Evolutionary conservation across 192 early-diverging fungal genomes (phyloP), one percentile per base, ranked within the genome.

Genomic region (Hyaloraphidium curvatum): DNA sequence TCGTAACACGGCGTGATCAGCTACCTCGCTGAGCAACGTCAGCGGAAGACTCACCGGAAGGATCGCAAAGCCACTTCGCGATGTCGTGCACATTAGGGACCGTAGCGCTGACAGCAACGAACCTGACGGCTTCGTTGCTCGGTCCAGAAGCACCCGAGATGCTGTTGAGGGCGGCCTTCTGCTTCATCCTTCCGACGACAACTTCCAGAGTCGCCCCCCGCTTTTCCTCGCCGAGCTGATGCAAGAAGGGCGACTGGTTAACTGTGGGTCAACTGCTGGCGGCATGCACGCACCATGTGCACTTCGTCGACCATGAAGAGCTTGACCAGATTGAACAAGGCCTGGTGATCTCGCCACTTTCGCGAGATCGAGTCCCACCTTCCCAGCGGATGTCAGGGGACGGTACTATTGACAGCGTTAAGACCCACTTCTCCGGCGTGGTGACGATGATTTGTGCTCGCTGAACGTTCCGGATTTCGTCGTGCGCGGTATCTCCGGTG

Each of bases 151-250:
- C 52, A 23, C 26, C 60, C 27, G 28, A 17, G 31, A 2, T 21
- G 52, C n/a, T 9, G 13, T 14, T 30, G 31, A 5, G 3, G 28
- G 2, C 33, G 26, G 33, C 55, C 30, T 28, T 14, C 14, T 29
- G 33, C 50, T 66, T 60, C 59, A 78, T 67, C 0, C 69, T 59
- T 19, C 65, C 62, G 17, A 83, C 67, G 26, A 82, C 70, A 9
- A 75, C 82, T 62, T 87, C 84, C n/a, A 87, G 62, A 2, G 69
- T 75, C 2, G 80, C 76, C 5, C 84, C 84, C 1, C 84, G 73
- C 0, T 53, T 55, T 28, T 64, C 39, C 43, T 77, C 80, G 22
- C 75, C 71, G 2, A 87, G 61, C n/a, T n/a, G n/a, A n/a, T n/a
- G n/a, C n/a, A n/a, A n/a, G n/a, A n/a, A n/a, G n/a, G n/a, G n/a